Conservation (phyloP, 805 yeast species). For the Candida methanosorbosa region DNA sequence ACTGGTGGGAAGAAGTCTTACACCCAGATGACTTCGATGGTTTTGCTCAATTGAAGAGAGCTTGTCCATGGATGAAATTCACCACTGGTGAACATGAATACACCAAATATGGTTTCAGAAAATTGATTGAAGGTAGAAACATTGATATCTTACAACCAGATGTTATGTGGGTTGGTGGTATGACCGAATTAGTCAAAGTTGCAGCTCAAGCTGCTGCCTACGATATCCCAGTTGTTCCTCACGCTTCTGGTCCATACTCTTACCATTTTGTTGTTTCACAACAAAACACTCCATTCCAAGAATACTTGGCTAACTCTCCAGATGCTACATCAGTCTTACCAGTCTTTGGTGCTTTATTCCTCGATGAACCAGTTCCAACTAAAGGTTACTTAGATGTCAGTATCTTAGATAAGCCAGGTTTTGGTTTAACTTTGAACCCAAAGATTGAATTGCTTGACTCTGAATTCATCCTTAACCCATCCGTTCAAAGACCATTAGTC, state of each 20-base stretch:
- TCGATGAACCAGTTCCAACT: slow-evolving; percentile 38
- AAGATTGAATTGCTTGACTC: slow-evolving; percentile 31
- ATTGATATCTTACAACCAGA: slow-evolving; percentile 42
- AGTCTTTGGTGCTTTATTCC: slow-evolving; percentile 37
- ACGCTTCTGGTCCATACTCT: slow-evolving; percentile 45
- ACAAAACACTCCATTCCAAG: slow-evolving; percentile 44
- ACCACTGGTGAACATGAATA: slow-evolving; percentile 49
- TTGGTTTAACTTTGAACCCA: slow-evolving; percentile 40
- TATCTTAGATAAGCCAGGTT: slow-evolving; percentile 39
- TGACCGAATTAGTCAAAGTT: slow-evolving; percentile 37
- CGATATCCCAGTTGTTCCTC: slow-evolving; percentile 45
- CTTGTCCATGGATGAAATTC: slow-evolving; percentile 38
- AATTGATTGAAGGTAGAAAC: slow-evolving; percentile 40
- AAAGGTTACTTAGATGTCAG: slow-evolving; percentile 33
- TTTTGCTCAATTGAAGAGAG: slow-evolving; percentile 34
- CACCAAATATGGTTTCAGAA: slow-evolving; percentile 41
- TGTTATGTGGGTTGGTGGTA: slow-evolving; percentile 47
- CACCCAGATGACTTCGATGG: slow-evolving; percentile 47
- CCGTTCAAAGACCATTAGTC: slow-evolving; percentile 29
- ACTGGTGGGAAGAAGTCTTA: slow-evolving; percentile 45
- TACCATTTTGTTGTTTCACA: slow-evolving; percentile 42
- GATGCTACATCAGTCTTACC: slow-evolving; percentile 28
- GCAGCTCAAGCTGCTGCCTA: slow-evolving; percentile 44
- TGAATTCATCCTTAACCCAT: slow-evolving; percentile 28
- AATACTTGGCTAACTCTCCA: slow-evolving; percentile 41